Evolutionary conservation across 2,329 filamentous ascomycete genomes (phyloP), one percentile per base, ranked within the genome.

Genomic region (Lasiodiplodia sp.): DNA sequence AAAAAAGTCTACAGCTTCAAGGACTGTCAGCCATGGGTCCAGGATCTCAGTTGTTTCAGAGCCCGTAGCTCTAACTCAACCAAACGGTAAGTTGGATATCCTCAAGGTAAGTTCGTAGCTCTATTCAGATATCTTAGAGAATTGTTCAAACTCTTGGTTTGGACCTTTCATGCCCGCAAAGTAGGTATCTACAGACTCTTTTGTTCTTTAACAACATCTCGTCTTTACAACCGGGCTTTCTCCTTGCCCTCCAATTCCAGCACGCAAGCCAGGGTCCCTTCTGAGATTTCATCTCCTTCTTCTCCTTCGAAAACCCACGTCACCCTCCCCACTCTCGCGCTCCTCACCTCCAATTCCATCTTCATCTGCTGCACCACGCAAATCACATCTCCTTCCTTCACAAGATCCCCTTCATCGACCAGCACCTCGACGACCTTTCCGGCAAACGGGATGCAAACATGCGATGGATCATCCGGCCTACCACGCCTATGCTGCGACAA

Each of bases 291-390:
- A 63, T 86, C 83, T 6, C 81, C 85, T 56, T 88, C 85, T 47
- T 87, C 84, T 56, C 82, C 81, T 62, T 87, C 85, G 58, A 82
- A 79, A 0, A 85, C 81, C 84, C 86, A 89, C 1, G 74, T 78
- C 4, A 87, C 81, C 2, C 73, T 75, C 0, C 87, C 87, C 1
- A 79, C 78, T 4, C 80, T 79, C 18, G 81, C 79, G 67, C 81
- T 82, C 25, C 88, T 76, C 2, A 91, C 84, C 72, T 90, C 88
- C n/a, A 90, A 76, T 71, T 91, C 88, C 88, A 90, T 91, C 77
- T 90, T 90, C 87, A 90, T 90, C 76, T 90, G 88, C 76, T 87
- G 86, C 23, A 90, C 84, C 21, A 90, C 87, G 80, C 86, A 71
- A 0, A 90, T 77, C 0, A 87, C 83, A 37, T 89, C 83, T 1